phyloP scores from a whole-genome alignment of 352 stramenopile genomes.

The Pythium sukuiense region DNA sequence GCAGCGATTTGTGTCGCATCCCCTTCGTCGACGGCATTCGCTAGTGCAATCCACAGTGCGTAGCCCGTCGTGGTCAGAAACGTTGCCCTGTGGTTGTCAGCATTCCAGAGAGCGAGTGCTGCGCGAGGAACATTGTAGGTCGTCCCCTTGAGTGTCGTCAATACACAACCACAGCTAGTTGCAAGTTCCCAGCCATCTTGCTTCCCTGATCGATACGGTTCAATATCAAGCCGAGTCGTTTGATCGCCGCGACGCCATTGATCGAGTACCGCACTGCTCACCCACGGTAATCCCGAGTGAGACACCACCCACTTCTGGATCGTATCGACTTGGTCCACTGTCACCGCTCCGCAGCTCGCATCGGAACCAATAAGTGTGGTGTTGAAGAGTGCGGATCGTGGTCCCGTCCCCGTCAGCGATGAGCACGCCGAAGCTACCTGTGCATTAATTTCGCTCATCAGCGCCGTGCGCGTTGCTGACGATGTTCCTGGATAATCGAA shows the following conservation, averaged over 20 bases:
- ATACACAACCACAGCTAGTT: constrained; percentile 37
- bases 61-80: constrained; percentile 48
- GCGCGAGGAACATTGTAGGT: constrained; percentile 46
- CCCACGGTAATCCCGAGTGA: constrained; percentile 31
- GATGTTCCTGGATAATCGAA: constrained; percentile 20
- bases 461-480: not conserved
- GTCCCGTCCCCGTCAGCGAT: constrained; percentile 30
- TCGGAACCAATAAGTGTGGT: constrained; percentile 28
- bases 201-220: constrained; percentile 51
- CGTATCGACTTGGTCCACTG: constrained; percentile 30
- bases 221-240: constrained; percentile 40
- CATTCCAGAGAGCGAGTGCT: constrained; percentile 49
- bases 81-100: constrained; percentile 27
- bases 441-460: constrained; percentile 40
- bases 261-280: constrained; percentile 50
- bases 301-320: constrained; percentile 43
- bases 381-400: constrained; percentile 57
- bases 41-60: constrained; percentile 41
- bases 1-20: not conserved
- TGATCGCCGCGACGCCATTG: constrained; percentile 62
- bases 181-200: constrained; percentile 58
- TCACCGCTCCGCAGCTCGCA: constrained; percentile 35
- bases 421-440: constrained; percentile 28
- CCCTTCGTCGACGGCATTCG: constrained; percentile 17
- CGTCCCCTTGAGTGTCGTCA: constrained; percentile 39